phyloP scores from a whole-genome alignment of 169 alveolate species.

The Plasmodium chabaudi region DNA sequence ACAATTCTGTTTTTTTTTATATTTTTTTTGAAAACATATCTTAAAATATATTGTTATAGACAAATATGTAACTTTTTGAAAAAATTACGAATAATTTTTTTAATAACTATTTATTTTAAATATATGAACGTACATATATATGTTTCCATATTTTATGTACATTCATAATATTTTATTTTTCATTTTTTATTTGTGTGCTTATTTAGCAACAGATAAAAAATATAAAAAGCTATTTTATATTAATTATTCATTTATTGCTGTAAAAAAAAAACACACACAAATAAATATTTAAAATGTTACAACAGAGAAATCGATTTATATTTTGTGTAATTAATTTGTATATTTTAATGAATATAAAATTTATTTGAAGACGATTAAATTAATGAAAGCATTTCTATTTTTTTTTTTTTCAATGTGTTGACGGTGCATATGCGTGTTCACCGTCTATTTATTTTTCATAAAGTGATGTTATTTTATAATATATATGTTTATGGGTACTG shows the following conservation, averaged over 20 bases:
- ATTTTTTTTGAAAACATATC: slow-evolving; percentile 15
- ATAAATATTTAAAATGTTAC: no score
- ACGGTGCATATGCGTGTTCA: slow-evolving; percentile 59
- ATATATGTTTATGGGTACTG: slow-evolving; percentile 14
- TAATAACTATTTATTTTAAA: neutral
- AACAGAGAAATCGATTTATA: slow-evolving; percentile 2
- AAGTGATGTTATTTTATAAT: slow-evolving; percentile 23
- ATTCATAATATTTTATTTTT: neutral
- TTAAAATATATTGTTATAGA: slow-evolving; percentile 12
- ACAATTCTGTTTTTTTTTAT: slow-evolving; percentile 34
- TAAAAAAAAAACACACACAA: no score
- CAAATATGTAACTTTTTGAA: slow-evolving; percentile 20
- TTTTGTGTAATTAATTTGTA: slow-evolving; percentile 2
- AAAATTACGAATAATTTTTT: slow-evolving; percentile 3
- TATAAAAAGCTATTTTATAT: no score
- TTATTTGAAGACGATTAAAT: neutral
- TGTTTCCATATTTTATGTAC: neutral
- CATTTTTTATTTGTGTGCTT: neutral
- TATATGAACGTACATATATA: neutral
- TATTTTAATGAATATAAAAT: slow-evolving; percentile 16
- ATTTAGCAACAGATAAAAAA: neutral
- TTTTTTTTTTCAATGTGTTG: slow-evolving; percentile 49
- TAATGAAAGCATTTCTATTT: slow-evolving; percentile 13
- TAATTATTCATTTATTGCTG: no score
- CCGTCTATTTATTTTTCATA: slow-evolving; percentile 15